Evolutionary conservation across 148 eudicot genomes (phyloP).

Genomic region (Selenicereus undatus): DNA sequence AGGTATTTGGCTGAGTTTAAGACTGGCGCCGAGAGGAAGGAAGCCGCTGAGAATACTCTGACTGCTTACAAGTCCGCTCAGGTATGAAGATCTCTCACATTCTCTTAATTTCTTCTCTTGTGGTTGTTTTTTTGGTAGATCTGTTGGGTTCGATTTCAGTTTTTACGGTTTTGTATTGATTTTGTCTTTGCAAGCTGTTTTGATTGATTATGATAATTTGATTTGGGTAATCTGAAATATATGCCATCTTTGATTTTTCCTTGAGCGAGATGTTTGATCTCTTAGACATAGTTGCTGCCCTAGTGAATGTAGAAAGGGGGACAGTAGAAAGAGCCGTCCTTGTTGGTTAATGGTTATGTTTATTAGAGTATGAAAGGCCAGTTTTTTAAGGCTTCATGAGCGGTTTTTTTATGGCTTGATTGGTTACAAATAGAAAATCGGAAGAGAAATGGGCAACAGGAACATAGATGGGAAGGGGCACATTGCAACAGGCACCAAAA

Average conservation of each 20-base stretch:
- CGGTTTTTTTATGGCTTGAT: neutral
- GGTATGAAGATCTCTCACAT: conserved; percentile 31
- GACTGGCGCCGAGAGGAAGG: conserved; percentile 59
- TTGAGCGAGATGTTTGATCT: neutral
- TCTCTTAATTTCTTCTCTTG: neutral
- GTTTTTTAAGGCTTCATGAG: neutral
- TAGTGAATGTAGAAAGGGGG: neutral
- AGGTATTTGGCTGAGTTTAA: conserved; percentile 73
- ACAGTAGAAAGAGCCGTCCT: neutral
- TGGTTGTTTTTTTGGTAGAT: neutral
- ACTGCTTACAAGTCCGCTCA: conserved; percentile 70
- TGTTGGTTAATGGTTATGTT: neutral
- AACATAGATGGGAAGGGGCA: neutral
- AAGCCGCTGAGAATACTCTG: conserved; percentile 75
- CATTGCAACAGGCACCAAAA: too few relatives aligned
- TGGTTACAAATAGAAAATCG: neutral
- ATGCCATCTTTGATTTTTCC: neutral
- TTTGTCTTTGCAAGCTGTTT: neutral
- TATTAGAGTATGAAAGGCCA: neutral
- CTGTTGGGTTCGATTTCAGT: neutral
- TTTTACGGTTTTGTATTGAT: neutral
- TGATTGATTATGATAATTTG: neutral
- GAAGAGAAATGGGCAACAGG: neutral
- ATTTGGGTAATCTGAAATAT: neutral
- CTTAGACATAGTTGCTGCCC: neutral